Base-by-base conservation (phyloP, 805 yeast species). In the Blastobotrys robertii region DNA sequence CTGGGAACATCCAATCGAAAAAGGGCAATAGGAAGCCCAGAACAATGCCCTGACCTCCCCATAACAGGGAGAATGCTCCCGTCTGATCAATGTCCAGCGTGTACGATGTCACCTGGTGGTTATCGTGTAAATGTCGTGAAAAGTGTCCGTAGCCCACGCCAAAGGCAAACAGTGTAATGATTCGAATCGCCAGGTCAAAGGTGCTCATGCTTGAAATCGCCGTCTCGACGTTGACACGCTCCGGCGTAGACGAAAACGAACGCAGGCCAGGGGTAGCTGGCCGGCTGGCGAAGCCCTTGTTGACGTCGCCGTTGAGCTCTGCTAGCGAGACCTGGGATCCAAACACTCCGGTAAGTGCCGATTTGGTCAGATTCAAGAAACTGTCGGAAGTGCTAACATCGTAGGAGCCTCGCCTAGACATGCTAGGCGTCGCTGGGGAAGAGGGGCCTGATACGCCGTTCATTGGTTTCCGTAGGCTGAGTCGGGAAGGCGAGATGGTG, bases 251-350 rank as follows among this genome's bases (percentile, higher is more conserved):
- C 9, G 16, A 33, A 15, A 10, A 33, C 4, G 9, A 33, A 3
- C 33, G 33, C 13, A 11, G 13, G 33, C 33, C 13, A 12, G 33
- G 33, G 33, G n/a, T 19, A 4, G 25, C 25, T 19, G 25, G 25
- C 25, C 25, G 4, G 25, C 25, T 19, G 25, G 6, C 6, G 25
- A 19, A 19, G 25, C 25, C 22, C 10, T 33, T 36, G 16, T 49
- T 30, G 16, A 39, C 52, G 43, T 54, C 63, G 28, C 68, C 61
- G 30, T 52, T 55, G 36, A 61, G 55, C 48, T 65, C 69, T 1
- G 62, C 59, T 30, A 65, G 56, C 28, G 64, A 57, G 9, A 59
- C 62, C 29, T 54, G 53, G 9, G 68, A 60, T 6, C 69, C 69
- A 48, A 65, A 65, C 30, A 65, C 67, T 12, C 60, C 65, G 8